Evolutionary conservation across 352 stramenopile genomes (phyloP), one percentile per base, ranked within the genome.

Genomic region (Pythium rishiriense): DNA sequence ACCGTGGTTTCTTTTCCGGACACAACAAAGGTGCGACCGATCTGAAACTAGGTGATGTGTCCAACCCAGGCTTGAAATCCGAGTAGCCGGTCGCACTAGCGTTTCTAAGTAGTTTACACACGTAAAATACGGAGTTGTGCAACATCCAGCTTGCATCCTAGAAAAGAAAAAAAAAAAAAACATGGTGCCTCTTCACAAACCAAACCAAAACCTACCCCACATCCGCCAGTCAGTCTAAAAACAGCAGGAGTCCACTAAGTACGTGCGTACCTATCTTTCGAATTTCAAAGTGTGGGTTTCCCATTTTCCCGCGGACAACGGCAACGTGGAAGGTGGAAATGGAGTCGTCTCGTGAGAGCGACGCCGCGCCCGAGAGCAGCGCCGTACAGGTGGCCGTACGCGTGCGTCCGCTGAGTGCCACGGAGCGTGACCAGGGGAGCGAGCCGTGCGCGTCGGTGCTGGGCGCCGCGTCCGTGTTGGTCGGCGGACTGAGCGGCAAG

Each of bases 311-410:
- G 41, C 41, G 41, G 26, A 47, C 5, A 25, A 24, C 10, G 7
- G 14, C 2, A 19, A 47, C 11, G 7, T 21, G 8, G 29, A 37
- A 31, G 43, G 25, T 37, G 33, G 15, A 47, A 4, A 69, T 69
- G 62, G 62, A 59, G 47, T 29, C 48, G 4, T 21, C 43, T 3
- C 21, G 39, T 11, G 33, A 31, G 5, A 49, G 35, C 5, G 42
- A 28, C 4, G 45, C 33, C 35, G 47, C 12, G 21, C 19, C 3
- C 48, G 49, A 43, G 15, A 69, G 41, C 15, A 81, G 70, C 43
- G 65, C 69, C 50, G 76, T 87, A n/a, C 72, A 87, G 46, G 78
- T 87, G 10, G 74, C 73, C 12, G 76, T 87, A 50, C 76, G 78
- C 50, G 76, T 84, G 52, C 78, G 78, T 17, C 78, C 78, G 35